These are phyloP conservation scores for Schoenoplectus triqueter DNA, from an alignment of 202 grass and related monocot genomes.

Conservation along the genomic window DNA sequence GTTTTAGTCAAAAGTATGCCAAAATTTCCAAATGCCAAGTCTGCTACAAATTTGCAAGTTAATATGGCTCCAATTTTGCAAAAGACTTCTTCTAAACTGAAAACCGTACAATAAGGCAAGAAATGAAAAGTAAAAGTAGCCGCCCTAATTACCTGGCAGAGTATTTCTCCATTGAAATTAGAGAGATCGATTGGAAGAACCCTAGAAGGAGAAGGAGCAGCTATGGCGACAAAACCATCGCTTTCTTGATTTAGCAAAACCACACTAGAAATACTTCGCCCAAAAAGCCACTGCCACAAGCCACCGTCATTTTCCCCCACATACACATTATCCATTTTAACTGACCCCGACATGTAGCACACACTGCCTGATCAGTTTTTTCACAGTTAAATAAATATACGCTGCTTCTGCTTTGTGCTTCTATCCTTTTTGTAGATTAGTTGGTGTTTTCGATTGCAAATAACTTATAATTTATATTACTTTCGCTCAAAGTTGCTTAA, in stretches of 20 bases:
- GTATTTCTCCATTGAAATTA: slow-evolving; percentile 79
- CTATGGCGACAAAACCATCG: slow-evolving; percentile 93
- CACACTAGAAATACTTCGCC: slow-evolving; percentile 71
- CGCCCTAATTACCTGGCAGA: slow-evolving; percentile 58
- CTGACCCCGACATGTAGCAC: slow-evolving; percentile 84
- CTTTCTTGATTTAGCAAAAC: slow-evolving; percentile 71
- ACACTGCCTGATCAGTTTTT: slow-evolving; percentile 62
- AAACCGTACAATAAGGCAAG: not conserved
- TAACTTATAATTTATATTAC: not conserved
- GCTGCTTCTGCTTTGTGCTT: not conserved
- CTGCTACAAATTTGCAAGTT: no score
- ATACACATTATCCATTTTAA: slow-evolving; percentile 92
- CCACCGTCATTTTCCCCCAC: slow-evolving; percentile 80
- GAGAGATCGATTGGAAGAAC: slow-evolving; percentile 86
- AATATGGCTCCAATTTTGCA: not conserved
- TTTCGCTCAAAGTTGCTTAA: not conserved
- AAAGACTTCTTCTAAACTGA: not conserved
- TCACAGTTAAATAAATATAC: not conserved
- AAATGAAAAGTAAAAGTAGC: not conserved
- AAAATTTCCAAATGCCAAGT: no score
- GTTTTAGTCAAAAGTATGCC: no score
- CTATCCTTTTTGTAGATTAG: not conserved
- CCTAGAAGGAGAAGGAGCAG: slow-evolving; percentile 77
- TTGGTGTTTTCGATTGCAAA: not conserved
- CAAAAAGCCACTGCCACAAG: slow-evolving; percentile 99